Percentiles rank a stretch among this genome's conserved stretches.
These are phyloP conservation scores for Starmerella vaccinii DNA, from an alignment of 805 yeast genomes.

Conservation along the genomic window DNA sequence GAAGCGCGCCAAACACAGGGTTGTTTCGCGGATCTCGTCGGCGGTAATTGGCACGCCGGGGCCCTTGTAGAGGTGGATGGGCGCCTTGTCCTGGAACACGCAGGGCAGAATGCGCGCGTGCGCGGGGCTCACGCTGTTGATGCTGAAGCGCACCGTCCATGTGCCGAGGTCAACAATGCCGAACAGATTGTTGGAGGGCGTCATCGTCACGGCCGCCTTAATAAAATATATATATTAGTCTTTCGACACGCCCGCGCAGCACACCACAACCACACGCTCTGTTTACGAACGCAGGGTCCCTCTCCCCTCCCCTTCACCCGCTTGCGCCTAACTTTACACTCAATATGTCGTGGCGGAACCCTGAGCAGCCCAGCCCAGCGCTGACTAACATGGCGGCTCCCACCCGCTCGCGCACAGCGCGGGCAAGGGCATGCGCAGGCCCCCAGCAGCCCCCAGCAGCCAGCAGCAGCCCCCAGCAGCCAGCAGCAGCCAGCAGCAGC, in stretches of 20 bases:
- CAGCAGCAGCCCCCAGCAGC: too few relatives aligned
- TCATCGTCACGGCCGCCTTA: too few relatives aligned
- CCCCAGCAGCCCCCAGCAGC: too few relatives aligned
- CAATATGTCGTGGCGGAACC: background rate
- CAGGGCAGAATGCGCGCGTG: conserved; percentile 72
- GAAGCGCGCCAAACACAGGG: conserved; percentile 56
- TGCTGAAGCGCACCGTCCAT: conserved; percentile 62
- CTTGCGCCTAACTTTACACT: background rate
- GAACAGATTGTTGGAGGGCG: conserved; percentile 4
- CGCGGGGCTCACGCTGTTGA: conserved; percentile 56
- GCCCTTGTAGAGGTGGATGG: conserved; percentile 53
- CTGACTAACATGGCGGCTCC: background rate
- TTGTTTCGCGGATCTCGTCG: conserved; percentile 48
- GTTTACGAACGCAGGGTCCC: too few relatives aligned
- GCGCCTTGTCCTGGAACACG: conserved; percentile 62
- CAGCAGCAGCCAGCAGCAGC: too few relatives aligned
- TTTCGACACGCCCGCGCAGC: too few relatives aligned
- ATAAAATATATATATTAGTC: too few relatives aligned
- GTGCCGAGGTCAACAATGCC: conserved; percentile 63
- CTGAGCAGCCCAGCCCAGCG: background rate
- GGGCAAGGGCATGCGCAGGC: background rate
- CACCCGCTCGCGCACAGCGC: too few relatives aligned
- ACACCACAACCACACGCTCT: too few relatives aligned
- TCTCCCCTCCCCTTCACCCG: too few relatives aligned
- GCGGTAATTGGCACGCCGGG: conserved; percentile 15